Evolutionary conservation across 73 alveolate species (phyloP), one percentile per base, ranked within the genome.

Genomic region (Tetrahymena thermophila): DNA sequence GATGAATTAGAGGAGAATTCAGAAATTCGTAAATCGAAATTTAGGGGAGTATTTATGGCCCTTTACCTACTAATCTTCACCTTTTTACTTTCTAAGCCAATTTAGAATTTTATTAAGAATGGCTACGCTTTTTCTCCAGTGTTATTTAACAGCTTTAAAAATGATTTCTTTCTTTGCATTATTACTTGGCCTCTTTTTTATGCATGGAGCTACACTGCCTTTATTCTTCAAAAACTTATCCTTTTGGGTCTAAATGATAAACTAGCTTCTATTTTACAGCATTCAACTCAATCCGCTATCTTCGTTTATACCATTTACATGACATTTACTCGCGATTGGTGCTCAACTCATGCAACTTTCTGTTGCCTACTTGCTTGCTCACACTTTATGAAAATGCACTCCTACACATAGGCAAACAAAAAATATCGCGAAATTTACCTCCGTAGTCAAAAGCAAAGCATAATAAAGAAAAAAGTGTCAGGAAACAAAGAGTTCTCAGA

Each of bases 361-460:
- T 85, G 93, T 23, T 85, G 95, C 21, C 85, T 96, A 35, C 93
- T 93, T 57, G 85, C 96, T 6, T 96, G 96, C 28, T 71, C 93
- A 1, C 93, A 83, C 94, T 96, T 96, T 25, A 94, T 96, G 97
- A 96, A 96, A 94, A 96, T 96, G 97, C 97, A 96, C 83, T 96
- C 97, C 43, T 96, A 96, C 93, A 96, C 97, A 16, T 83, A 93
- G 96, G 96, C 94, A 23, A 96, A 96, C 94, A 93, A 94, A 35
- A 94, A 96, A 71, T 71, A 23, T n/a, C 89, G 89, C 23, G 38
- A 71, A 71, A 13, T 19, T 10, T 71, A 71, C 31, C 89, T 71
- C 11, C 35, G 17, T 19, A 4, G 42, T 13, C 37, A 71, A 71
- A 71, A 71, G 42, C 1, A 71, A 25, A n/a, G 3, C 17, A 0